These are phyloP conservation scores for Rhinocladiella similis DNA, from an alignment of 2,329 filamentous ascomycete species.

Conservation along the genomic window DNA sequence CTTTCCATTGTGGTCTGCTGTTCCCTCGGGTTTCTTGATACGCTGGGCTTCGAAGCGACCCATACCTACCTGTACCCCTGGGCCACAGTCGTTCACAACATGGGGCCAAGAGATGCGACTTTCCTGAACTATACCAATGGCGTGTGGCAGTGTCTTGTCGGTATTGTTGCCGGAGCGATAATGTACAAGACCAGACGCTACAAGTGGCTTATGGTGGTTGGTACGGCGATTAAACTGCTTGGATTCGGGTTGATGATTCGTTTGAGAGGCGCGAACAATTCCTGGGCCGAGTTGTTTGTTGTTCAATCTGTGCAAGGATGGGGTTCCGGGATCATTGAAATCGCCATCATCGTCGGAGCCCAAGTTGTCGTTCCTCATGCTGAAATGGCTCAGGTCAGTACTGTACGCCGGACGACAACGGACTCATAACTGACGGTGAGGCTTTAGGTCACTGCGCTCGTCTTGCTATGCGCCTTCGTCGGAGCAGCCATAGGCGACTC, in stretches of 20 bases:
- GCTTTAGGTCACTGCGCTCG: constrained; percentile 39
- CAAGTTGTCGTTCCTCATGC: constrained; percentile 49
- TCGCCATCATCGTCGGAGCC: constrained; percentile 44
- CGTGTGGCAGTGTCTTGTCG: constrained; percentile 46
- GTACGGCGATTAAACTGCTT: constrained; percentile 44
- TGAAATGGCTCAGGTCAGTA: constrained; percentile 47
- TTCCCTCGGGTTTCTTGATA: constrained; percentile 44
- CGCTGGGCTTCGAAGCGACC: constrained; percentile 45
- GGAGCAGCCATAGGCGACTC: constrained; percentile 37
- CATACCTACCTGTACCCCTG: constrained; percentile 53
- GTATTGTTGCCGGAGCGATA: constrained; percentile 41
- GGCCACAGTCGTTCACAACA: constrained; percentile 45
- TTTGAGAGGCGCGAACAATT: constrained; percentile 46
- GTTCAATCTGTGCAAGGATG: constrained; percentile 52
- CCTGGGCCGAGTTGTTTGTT: constrained; percentile 47
- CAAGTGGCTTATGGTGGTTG: constrained; percentile 49
- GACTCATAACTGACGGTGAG: too few relatives aligned
- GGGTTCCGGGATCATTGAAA: constrained; percentile 49
- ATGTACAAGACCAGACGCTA: constrained; percentile 47
- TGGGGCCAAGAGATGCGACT: constrained; percentile 43
- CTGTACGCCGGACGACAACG: too few relatives aligned
- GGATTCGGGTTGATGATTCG: constrained; percentile 55
- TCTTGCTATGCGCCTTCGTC: constrained; percentile 46
- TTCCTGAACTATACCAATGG: constrained; percentile 44
- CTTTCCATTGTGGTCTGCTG: constrained; percentile 45